phyloP scores from a whole-genome alignment of 2,329 filamentous ascomycete species.

The Ophiostoma triangulosporum region DNA sequence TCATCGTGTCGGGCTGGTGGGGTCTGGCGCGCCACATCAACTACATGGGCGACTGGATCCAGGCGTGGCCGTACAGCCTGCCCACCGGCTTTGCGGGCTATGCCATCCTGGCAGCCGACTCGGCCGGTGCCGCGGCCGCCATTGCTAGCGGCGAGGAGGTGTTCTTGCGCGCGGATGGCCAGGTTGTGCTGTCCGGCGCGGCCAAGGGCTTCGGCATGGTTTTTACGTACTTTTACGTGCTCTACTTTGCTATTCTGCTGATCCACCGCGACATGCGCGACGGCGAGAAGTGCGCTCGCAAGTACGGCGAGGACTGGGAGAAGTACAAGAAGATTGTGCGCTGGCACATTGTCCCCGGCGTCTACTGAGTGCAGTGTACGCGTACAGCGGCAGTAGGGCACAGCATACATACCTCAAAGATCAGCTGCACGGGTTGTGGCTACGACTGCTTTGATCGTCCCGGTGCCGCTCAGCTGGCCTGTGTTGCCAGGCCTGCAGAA shows the following conservation, averaged over 20 bases:
- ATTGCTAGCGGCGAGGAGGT: constrained; percentile 28
- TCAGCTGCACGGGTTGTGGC: not conserved
- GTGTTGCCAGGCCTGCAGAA: not conserved
- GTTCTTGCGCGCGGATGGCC: constrained; percentile 43
- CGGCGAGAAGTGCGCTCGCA: constrained; percentile 78
- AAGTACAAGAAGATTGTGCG: constrained; percentile 72
- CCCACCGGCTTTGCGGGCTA: constrained; percentile 80
- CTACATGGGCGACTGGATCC: constrained; percentile 89
- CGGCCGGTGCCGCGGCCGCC: constrained; percentile 31
- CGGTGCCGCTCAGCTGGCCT: not conserved
- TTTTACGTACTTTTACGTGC: constrained; percentile 86
- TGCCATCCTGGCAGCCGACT: constrained; percentile 46
- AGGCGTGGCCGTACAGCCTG: constrained; percentile 80
- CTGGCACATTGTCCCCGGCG: constrained; percentile 69
- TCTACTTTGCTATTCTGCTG: constrained; percentile 81
- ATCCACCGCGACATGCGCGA: constrained; percentile 78
- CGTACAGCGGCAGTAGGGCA: no score
- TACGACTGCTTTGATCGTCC: not conserved
- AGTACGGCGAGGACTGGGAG: constrained; percentile 90
- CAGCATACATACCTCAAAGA: no score
- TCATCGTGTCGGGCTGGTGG: constrained; percentile 87
- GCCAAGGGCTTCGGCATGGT: constrained; percentile 73
- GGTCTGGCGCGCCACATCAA: constrained; percentile 86
- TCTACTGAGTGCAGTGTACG: constrained; percentile 45
- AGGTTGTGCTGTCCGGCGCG: constrained; percentile 55